Base-by-base conservation (phyloP, 1,139 yeast genomes). In the Pichia sp. region DNA sequence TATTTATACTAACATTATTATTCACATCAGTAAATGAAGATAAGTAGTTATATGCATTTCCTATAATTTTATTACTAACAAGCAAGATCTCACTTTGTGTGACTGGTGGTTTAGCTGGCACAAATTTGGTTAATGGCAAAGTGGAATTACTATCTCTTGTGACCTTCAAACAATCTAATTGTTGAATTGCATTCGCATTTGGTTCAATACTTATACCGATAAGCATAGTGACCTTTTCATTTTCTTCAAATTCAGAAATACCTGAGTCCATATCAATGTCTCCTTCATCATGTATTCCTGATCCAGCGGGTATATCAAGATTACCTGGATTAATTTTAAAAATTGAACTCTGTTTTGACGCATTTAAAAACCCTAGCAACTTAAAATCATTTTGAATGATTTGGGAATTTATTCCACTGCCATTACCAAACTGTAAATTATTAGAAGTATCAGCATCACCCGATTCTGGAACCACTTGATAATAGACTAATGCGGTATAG, bases 201-300 rank as follows among this genome's bases (percentile, higher is more conserved):
- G 96, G 87, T 63, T 93, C 99, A 9, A 93, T 82, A 5, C 96
- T 88, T 14, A 93, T 87, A 0, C 99, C 99, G 5, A 93, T 82
- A 18, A 82, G 78, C 50, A 91, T 45, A 2, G 61, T 54, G 3
- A 62, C 60, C 31, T 53, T 58, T 53, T 46, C 60, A n/a, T 36
- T 25, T 18, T 30, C 50, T 30, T 47, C 51, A 28, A 52, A n/a
- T 39, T 53, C 55, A 11, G 53, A 46, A 3, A 55, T 47, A 1
- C 57, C 72, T n/a, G 64, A 60, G n/a, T 70, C 71, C 57, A 70
- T 65, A 22, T 66, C 72, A 25, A 63, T 63, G 42, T 65, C 74
- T 19, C 66, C 67, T 45, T 63, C 67, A 22, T 51, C 54, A 13
- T 53, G 52, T 13, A 53, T 34, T 1, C 41, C 46, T 2, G 52